Evolutionary conservation across 257 asterid species (phyloP), one percentile per base, ranked within the genome.

Genomic region (Primulina eburnea): DNA sequence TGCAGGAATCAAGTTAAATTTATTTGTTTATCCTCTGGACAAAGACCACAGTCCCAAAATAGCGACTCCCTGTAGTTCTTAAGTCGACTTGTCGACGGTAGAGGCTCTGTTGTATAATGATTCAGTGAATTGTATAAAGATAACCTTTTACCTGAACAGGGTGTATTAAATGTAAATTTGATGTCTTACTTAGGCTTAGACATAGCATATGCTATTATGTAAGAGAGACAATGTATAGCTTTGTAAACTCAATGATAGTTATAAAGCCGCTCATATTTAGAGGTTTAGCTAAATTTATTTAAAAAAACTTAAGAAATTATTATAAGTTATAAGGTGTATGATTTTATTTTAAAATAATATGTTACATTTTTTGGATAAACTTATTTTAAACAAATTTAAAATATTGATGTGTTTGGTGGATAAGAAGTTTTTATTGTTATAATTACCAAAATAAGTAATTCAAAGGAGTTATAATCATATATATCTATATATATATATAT

Each of bases 211-310:
- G 26, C 26, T 24, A 18, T 57, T 33, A 53, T 62, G 47, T 69
- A 52, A n/a, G 5, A 75, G 67, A n/a, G 76, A 58, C 28, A 28
- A 20, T 74, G 80, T 77, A 77, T 59, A 77, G 79, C 78, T 64
- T 71, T 50, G 17, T 74, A 26, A 60, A 30, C 69, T 76, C 28
- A 68, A 6, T 35, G 35, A 43, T 37, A 35, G n/a, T 40, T 56
- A 60, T 62, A 43, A 65, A 16, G 56, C 18, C 8, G 18, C 30
- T 28, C 30, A 28, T 28, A 3, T 28, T 2, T 2, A 28, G 30
- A 28, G 30, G 30, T 2, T 28, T 28, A 28, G 30, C 30, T 28
- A 28, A 28, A 28, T 28, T 28, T 28, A 28, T 28, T 28, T 28
- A 28, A 28, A 28, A 21, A 2, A 28, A 2, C 30, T 2, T 28